phyloP scores from a whole-genome alignment of 1,284 basidiomycete genomes.

The Cystobasidiaceae sp. region DNA sequence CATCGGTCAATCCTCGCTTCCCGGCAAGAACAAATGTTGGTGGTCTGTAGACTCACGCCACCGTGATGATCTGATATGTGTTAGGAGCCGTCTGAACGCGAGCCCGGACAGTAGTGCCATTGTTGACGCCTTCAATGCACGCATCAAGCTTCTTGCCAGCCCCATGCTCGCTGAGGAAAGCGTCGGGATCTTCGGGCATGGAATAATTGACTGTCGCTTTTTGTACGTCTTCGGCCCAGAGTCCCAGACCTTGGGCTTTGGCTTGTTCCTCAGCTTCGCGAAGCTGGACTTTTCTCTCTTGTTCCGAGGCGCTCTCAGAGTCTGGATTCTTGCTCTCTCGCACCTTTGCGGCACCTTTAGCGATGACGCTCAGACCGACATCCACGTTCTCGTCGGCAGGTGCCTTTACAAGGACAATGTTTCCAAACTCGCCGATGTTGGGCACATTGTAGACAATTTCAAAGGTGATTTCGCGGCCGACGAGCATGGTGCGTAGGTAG shows the following conservation, averaged over 20 bases:
- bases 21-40: no score
- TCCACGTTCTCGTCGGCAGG: conserved; percentile 49
- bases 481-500: conserved; percentile 73
- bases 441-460: conserved; percentile 67
- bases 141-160: conserved; percentile 84
- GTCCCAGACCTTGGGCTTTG: conserved; percentile 65
- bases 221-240: conserved; percentile 64
- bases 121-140: conserved; percentile 87
- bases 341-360: conserved; percentile 83
- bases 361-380: conserved; percentile 70
- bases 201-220: conserved; percentile 69
- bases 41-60: conserved; percentile 45
- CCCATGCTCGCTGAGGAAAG: conserved; percentile 76
- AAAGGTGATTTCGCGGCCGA: conserved; percentile 84
- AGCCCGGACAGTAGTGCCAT: conserved; percentile 84
- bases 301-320: conserved; percentile 51
- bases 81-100: conserved; percentile 80
- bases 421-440: conserved; percentile 60
- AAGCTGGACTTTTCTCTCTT: conserved; percentile 47
- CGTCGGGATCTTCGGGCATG: conserved; percentile 84
- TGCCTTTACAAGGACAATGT: conserved; percentile 56
- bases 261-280: conserved; percentile 68
- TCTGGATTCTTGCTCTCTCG: conserved; percentile 70
- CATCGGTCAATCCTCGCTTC: no score
- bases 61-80: conserved; percentile 79